Evolutionary conservation across 2,329 filamentous ascomycete genomes (phyloP), one percentile per base, ranked within the genome.

Genomic region (Ambrosiella beaveri): DNA sequence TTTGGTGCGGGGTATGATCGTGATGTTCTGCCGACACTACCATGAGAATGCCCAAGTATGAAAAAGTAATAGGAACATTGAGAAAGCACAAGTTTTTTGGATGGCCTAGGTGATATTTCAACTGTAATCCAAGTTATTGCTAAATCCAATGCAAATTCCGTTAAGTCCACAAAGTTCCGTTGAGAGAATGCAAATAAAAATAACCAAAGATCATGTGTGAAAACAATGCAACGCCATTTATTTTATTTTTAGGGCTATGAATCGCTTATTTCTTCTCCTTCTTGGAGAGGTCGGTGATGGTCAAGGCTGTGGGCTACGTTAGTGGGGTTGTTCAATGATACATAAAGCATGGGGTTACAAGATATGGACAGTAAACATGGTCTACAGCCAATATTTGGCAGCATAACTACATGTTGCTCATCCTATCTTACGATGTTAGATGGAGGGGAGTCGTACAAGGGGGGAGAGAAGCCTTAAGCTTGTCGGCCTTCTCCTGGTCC

Each of bases 401-500:
- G 45, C 13, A 27, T 41, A 41, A 47, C 8, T 15, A 47, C n/a
- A 17, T 47, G 3, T 15, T 17, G 5, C 2, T 47, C 8, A 17
- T 47, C 8, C 9, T 47, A n/a, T 19, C n/a, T 27, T 13, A 8
- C 19, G 13, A 17, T 52, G 56, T 41, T 38, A 52, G 49, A 27
- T 39, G 41, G 39, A 57, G 56, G 45, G 38, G 50, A 51, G 62
- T 77, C 88, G 70, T 90, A 98, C 93, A 87, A 69, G 93, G 94
- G 70, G 93, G 94, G 65, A 98, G 81, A 74, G 84, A 89, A 83
- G 97, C 91, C 89, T 96, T 97, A 68, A 98, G 85, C 87, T 98
- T 98, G 80, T 97, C 93, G 75, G 91, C 94, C 88, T 97, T 97
- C 73, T 96, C 93, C 71, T 83, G 82, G 78, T 98, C 93, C 84